Base-by-base conservation (phyloP, 2,329 filamentous ascomycete species). In the Aureobasidium mangrovei region DNA sequence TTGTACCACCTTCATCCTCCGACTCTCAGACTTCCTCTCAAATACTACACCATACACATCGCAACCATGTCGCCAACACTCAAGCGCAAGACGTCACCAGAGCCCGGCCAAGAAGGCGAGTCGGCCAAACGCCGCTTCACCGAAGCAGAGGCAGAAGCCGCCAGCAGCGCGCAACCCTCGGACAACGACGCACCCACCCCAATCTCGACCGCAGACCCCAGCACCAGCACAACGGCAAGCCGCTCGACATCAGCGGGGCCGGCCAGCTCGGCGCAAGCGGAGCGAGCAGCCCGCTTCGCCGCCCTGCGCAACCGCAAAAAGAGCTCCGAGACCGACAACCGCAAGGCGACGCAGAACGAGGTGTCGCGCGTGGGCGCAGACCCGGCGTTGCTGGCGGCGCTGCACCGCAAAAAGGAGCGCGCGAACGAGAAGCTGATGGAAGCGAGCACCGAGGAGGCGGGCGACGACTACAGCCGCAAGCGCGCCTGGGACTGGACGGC, bases 401-500 rank as follows among this genome's bases (percentile, higher is more conserved):
- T 97, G n/a, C 83, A 86, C 60, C 86, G 91, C 58, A 89, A 90
- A 65, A 87, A 89, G 64, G 91, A 88, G 54, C 84, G 93, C 61
- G 91, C 93, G 24, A 84, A 86, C 4, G 89, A 96, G 69, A 98
- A 97, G 66, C 81, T 98, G 0, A 79, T 96, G 41, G 95, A 95
- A 74, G 88, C 90, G 3, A 90, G 96, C 64, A 84, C 90, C 1
- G 88, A 91, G 68, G 88, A 88, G 18, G 76, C 79, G 0, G 90
- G 90, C 33, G 89, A 88, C 54, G 93, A 97, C 69, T 98, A 97
- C 66, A 93, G 98, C 77, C 87, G 93, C 61, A 96, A 97, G 73
- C 84, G 93, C 39, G 93, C 93, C 1, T 98, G 93, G 93, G 93
- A 97, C 73, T 98, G 93, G 88, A 98, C 93, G 0, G 76, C 91